phyloP scores from a whole-genome alignment of 2,329 filamentous ascomycete species.

The Cercospora sp. region DNA sequence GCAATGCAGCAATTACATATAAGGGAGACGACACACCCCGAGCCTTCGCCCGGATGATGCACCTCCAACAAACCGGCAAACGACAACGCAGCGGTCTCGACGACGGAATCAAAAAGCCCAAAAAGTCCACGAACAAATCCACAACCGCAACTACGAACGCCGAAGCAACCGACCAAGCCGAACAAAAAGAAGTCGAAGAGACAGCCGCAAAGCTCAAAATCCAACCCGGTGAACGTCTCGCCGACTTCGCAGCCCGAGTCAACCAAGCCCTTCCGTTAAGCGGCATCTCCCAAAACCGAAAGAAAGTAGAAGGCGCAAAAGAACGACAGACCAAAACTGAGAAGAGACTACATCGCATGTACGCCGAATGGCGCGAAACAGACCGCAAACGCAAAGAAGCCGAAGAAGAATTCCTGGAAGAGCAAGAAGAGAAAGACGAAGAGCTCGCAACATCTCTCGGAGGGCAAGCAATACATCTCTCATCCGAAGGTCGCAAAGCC shows the following conservation, averaged over 20 bases:
- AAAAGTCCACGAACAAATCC: slow-evolving; percentile 26
- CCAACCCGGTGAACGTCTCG: slow-evolving; percentile 76
- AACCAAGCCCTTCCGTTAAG: slow-evolving; percentile 78
- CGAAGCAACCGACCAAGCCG: not conserved
- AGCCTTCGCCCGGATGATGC: slow-evolving; percentile 84
- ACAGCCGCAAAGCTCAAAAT: slow-evolving; percentile 62
- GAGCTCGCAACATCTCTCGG: slow-evolving; percentile 63
- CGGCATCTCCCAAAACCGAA: slow-evolving; percentile 62
- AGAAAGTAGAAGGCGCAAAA: slow-evolving; percentile 65
- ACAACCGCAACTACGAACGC: slow-evolving; percentile 7
- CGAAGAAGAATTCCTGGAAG: slow-evolving; percentile 68
- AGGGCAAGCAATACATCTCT: slow-evolving; percentile 63
- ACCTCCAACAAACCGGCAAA: slow-evolving; percentile 61
- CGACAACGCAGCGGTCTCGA: slow-evolving; percentile 65
- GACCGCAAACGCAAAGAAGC: slow-evolving; percentile 75
- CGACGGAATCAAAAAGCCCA: slow-evolving; percentile 58
- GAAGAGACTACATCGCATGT: slow-evolving; percentile 67
- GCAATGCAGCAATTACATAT: slow-evolving; percentile 46
- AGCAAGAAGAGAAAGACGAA: slow-evolving; percentile 64
- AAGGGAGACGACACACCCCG: slow-evolving; percentile 78
- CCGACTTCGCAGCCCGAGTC: slow-evolving; percentile 79
- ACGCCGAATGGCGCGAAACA: slow-evolving; percentile 67
- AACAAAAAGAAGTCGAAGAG: slow-evolving; percentile 2
- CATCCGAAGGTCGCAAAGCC: slow-evolving; percentile 53
- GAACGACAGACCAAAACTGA: slow-evolving; percentile 77